Conservation (phyloP, 176 grass and related monocot species). For the Ananas comosus region DNA sequence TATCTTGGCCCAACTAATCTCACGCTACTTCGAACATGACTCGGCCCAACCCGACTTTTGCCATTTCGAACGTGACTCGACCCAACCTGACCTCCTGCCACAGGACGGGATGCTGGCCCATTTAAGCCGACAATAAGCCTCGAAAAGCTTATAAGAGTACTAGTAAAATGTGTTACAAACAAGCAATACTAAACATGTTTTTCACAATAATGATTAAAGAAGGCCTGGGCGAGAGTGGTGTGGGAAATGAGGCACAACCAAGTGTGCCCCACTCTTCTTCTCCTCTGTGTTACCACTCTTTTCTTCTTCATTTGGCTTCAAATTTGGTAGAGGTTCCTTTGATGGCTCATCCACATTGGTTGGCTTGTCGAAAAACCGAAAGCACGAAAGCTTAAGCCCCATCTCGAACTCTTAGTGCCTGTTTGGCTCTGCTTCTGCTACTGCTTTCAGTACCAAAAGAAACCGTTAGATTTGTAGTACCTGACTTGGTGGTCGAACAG, state of each 20-base stretch:
- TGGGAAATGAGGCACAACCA: conserved; percentile 5
- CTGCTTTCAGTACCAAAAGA: no score
- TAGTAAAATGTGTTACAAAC: neutral
- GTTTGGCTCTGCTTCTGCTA: no score
- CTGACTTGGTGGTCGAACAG: no score
- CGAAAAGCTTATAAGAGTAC: no score
- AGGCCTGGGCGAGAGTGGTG: conserved; percentile 4
- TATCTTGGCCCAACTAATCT: no score
- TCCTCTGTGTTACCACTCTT: neutral
- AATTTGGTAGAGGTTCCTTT: neutral
- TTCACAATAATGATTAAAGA: neutral
- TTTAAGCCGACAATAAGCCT: no score
- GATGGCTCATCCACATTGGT: neutral
- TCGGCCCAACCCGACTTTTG: no score
- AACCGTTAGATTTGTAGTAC: no score
- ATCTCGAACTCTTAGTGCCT: neutral
- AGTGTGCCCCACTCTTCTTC: neutral
- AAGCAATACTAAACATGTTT: neutral
- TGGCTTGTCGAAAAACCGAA: neutral
- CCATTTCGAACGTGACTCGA: no score
- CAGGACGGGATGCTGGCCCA: no score
- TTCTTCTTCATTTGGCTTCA: neutral
- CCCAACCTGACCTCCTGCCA: no score
- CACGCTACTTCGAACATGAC: no score
- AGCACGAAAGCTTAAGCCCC: conserved; percentile 4